These are phyloP conservation scores for Penicillium janthinellum DNA, from an alignment of 2,329 filamentous ascomycete species.

Conservation along the genomic window DNA sequence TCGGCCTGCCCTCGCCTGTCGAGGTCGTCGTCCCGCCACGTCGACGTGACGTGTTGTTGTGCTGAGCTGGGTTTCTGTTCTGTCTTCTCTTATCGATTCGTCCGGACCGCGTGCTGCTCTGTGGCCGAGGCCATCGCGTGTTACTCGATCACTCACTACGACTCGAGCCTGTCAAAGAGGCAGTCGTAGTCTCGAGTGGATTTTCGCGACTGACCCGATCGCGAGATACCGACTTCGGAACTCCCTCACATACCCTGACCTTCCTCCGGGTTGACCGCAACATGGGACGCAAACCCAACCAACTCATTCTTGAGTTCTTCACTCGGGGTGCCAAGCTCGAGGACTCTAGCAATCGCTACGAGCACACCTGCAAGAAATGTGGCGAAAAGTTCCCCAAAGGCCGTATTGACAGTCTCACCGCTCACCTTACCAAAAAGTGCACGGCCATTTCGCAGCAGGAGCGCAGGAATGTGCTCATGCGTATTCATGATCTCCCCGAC, in stretches of 20 bases:
- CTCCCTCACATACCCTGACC: background rate
- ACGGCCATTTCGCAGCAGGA: slow-evolving; percentile 74
- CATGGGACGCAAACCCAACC: slow-evolving; percentile 84
- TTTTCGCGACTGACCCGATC: slow-evolving; percentile 5
- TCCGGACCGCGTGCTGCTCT: slow-evolving; percentile 1
- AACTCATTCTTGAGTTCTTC: slow-evolving; percentile 85
- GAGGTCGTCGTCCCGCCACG: slow-evolving; percentile 4
- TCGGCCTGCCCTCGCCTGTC: slow-evolving; percentile 5
- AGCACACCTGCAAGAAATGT: slow-evolving; percentile 85
- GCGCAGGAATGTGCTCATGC: slow-evolving; percentile 71
- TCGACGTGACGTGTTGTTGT: slow-evolving; percentile 3
- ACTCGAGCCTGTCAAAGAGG: background rate
- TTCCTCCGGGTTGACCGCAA: slow-evolving; percentile 24
- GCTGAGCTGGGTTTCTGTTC: slow-evolving; percentile 3
- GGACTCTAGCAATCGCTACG: slow-evolving; percentile 88
- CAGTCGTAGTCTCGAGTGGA: background rate
- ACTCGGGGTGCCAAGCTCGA: slow-evolving; percentile 81
- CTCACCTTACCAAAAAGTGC: slow-evolving; percentile 84
- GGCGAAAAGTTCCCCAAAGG: slow-evolving; percentile 90
- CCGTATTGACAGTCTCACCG: slow-evolving; percentile 77
- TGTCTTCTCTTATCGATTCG: background rate
- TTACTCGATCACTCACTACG: background rate
- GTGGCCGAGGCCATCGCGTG: slow-evolving; percentile 3
- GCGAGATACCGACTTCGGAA: background rate
- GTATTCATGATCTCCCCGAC: slow-evolving; percentile 71